Percentiles rank a stretch among this genome's conserved stretches.
These are phyloP conservation scores for Colletotrichum ledebouriae DNA, from an alignment of 2,329 filamentous ascomycete species.

Conservation along the genomic window DNA sequence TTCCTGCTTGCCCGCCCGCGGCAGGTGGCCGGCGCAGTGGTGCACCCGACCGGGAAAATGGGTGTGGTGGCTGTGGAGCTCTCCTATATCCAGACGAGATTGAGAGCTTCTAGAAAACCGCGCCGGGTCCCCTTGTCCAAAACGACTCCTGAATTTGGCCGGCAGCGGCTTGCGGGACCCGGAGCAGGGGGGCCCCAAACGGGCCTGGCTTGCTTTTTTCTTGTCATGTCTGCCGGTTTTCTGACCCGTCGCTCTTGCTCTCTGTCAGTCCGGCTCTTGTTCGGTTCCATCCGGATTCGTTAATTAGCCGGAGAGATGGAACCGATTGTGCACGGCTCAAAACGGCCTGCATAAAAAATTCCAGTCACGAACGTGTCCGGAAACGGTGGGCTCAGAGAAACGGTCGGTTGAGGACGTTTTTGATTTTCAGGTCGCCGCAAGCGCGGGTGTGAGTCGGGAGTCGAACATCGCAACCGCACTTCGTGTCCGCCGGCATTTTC, in stretches of 20 bases:
- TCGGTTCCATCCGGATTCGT: slow-evolving; percentile 34
- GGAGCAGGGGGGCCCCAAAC: slow-evolving; percentile 9
- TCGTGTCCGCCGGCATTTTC: neutral
- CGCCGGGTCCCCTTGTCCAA: slow-evolving; percentile 10
- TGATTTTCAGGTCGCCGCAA: slow-evolving; percentile 8
- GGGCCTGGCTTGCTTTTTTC: slow-evolving; percentile 17
- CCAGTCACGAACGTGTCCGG: neutral
- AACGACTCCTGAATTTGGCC: slow-evolving; percentile 26
- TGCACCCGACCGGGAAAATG: slow-evolving; percentile 23
- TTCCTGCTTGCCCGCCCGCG: slow-evolving; percentile 21
- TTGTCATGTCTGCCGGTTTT: neutral
- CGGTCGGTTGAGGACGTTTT: neutral
- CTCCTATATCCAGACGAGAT: neutral
- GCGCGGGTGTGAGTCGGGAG: neutral
- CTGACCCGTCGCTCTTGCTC: slow-evolving; percentile 8
- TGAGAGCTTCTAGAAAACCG: slow-evolving; percentile 34
- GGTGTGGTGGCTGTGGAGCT: too few species aligned
- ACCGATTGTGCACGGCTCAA: slow-evolving; percentile 16
- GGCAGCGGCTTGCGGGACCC: slow-evolving; percentile 37
- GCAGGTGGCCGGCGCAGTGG: slow-evolving; percentile 1
- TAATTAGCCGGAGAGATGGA: slow-evolving; percentile 26
- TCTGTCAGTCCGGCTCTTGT: slow-evolving; percentile 26
- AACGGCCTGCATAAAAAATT: slow-evolving; percentile 24
- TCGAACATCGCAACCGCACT: slow-evolving; percentile 10
- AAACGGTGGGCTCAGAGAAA: slow-evolving; percentile 26